A percentile compares a stretch with the other conserved stretches of the same genome.
These are phyloP conservation scores for Gossypium schwendimanii DNA, from an alignment of 441 rosid genomes.

Conservation along the genomic window DNA sequence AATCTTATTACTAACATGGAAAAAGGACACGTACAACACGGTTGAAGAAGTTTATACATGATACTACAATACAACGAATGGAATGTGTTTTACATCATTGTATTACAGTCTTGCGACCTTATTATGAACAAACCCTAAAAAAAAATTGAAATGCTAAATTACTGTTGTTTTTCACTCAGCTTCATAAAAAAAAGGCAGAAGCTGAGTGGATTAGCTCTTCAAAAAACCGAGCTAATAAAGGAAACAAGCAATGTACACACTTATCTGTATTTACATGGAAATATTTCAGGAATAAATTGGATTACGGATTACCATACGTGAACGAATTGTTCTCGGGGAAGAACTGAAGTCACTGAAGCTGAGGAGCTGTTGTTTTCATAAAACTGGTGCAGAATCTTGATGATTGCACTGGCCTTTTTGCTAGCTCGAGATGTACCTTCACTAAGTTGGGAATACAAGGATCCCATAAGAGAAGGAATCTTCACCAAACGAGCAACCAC, in stretches of 20 bases:
- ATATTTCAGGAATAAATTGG: slow-evolving; percentile 13
- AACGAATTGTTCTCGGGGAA: slow-evolving; percentile 42
- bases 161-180: slow-evolving; percentile 22
- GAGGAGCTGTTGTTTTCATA: slow-evolving; percentile 43
- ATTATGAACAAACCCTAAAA: not conserved
- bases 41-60: not conserved
- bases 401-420: slow-evolving; percentile 64
- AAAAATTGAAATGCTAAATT: not conserved
- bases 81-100: slow-evolving; percentile 6
- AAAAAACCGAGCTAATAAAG: slow-evolving; percentile 32
- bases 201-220: slow-evolving; percentile 36
- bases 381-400: slow-evolving; percentile 60
- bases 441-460: slow-evolving; percentile 53
- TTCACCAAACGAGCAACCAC: slow-evolving; percentile 43
- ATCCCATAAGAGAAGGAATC: slow-evolving; percentile 50
- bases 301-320: slow-evolving; percentile 52
- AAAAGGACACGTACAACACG: not conserved
- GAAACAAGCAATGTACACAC: slow-evolving; percentile 18
- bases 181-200: slow-evolving; percentile 37
- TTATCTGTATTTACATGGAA: slow-evolving; percentile 21
- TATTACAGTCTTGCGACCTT: not conserved
- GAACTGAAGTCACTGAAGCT: slow-evolving; percentile 22
- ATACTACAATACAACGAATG: not conserved
- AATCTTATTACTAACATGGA: slow-evolving; percentile 6
- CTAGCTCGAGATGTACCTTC: slow-evolving; percentile 64